Percentiles rank a stretch among this genome's conserved stretches.
phyloP scores from a whole-genome alignment of 495 filamentous ascomycete species.

The Penicillium turbatum region DNA sequence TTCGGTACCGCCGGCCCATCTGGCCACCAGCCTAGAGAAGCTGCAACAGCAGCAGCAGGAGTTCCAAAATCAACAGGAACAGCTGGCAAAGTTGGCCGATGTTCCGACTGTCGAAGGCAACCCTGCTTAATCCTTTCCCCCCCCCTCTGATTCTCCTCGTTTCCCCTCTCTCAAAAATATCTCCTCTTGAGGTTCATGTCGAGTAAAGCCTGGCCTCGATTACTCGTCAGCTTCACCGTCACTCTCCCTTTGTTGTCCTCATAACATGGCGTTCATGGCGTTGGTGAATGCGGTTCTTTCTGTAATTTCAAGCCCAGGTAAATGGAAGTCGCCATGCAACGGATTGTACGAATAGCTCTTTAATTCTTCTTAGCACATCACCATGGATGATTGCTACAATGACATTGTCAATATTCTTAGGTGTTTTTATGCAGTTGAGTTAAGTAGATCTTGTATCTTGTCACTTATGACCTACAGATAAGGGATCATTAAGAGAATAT shows the following conservation, averaged over 20 bases:
- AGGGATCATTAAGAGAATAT: not conserved
- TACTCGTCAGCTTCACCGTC: not conserved
- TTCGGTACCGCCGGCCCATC: conserved; percentile 15
- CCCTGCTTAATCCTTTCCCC: conserved; percentile 1
- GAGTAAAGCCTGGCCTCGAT: not conserved
- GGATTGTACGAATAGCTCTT: conserved; percentile 24
- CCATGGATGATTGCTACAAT: not conserved
- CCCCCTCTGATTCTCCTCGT: not conserved
- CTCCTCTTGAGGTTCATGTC: not conserved
- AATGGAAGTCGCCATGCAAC: conserved; percentile 4
- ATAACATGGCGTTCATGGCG: conserved; percentile 11
- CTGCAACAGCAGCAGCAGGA: conserved; percentile 25
- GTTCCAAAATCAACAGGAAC: conserved; percentile 23
- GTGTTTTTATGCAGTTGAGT: too few species aligned
- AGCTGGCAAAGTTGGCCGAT: conserved; percentile 18
- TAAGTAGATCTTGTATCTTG: too few species aligned
- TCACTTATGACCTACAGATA: not conserved
- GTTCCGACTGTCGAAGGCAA: conserved; percentile 8
- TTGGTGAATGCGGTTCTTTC: conserved; percentile 7
- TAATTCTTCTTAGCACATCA: not conserved
- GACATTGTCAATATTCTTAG: conserved; percentile 15
- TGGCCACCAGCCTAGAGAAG: conserved; percentile 24
- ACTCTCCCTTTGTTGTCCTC: not conserved
- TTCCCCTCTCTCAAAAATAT: not conserved
- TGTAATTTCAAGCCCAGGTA: conserved; percentile 1